Evolutionary conservation across 345 rosid species (phyloP), one percentile per base, ranked within the genome.

Genomic region (Eucalyptus sp.): DNA sequence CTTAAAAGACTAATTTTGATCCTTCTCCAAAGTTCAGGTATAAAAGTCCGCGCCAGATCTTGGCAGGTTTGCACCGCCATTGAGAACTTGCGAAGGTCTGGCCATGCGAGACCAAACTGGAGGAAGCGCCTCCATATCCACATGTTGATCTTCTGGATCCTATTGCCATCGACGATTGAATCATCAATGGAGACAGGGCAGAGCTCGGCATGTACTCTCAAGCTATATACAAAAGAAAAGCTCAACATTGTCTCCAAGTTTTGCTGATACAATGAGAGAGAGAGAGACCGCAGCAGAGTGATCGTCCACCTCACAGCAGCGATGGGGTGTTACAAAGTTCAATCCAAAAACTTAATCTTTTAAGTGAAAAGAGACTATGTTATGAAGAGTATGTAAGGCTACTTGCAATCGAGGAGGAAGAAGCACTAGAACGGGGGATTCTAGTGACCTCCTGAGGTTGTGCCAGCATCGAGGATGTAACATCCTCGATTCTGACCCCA

Each of bases 261-360:
- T n/a, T 64, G 37, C 33, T 31, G 16, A 8, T 64, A 31, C 17
- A 8, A n/a, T 13, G 37, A 64, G 20, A n/a, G 37, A 64, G 37
- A 64, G 62, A 56, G 62, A 56, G 66, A 60, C 33, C 17, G 0
- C n/a, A 29, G 16, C 9, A 62, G 68, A 62, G 58, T 20, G 58
- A 52, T 52, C 58, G 13, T 56, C 12, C 62, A 56, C 62, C 62
- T 56, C 62, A 24, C 13, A 0, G 62, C 29, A 25, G 29, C 0
- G 3, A 24, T 24, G 62, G 29, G 62, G 7, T 10, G 62, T 24
- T 56, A 10, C 29, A 25, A 56, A 24, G 1, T 56, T 10, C 62
- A 56, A 0, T 56, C 62, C 0, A 41, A 41, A 41, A 41, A 41
- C 41, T 4, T 41, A 41, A 41, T 41, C 41, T 41, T 4, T 41